Conservation (phyloP, 768 basidiomycete species). For the Wakefieldia striispora region DNA sequence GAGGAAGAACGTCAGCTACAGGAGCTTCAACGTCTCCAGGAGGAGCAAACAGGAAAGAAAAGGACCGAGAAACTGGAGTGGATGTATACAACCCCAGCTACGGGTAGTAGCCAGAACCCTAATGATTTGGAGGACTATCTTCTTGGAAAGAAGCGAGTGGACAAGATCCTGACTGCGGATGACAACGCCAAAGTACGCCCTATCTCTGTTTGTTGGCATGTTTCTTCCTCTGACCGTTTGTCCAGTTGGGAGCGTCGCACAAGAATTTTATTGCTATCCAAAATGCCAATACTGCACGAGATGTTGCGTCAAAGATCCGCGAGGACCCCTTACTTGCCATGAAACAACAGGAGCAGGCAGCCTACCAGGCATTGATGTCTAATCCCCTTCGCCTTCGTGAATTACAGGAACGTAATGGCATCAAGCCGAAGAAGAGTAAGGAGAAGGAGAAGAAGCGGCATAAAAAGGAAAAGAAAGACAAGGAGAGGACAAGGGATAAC, state of each 20-base stretch:
- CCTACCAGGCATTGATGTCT: constrained; percentile 80
- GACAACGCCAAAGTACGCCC: constrained; percentile 80
- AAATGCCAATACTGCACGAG: constrained; percentile 87
- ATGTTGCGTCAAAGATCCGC: constrained; percentile 89
- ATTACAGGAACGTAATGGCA: constrained; percentile 78
- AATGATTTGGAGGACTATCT: constrained; percentile 97
- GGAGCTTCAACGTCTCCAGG: constrained; percentile 93
- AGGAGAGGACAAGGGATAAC: constrained; percentile 13
- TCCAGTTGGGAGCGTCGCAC: constrained; percentile 77
- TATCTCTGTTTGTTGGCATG: neutral
- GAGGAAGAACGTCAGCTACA: constrained; percentile 97
- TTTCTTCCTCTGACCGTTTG: constrained; percentile 9
- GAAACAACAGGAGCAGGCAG: constrained; percentile 96
- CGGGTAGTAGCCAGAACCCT: constrained; percentile 79
- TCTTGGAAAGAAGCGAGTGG: constrained; percentile 95
- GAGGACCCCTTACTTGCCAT: constrained; percentile 97
- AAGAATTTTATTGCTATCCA: constrained; percentile 94
- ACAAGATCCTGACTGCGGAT: constrained; percentile 89
- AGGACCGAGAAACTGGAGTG: constrained; percentile 93
- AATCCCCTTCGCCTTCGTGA: constrained; percentile 84
- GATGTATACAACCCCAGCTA: constrained; percentile 99
- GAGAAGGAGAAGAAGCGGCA: constrained; percentile 53
- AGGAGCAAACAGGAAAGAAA: constrained; percentile 94
- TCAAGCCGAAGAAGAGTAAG: constrained; percentile 77
- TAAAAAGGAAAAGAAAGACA: constrained; percentile 46